Evolutionary conservation across 176 grass and related monocot species (phyloP).

Genomic region (Aegilops tauschii): DNA sequence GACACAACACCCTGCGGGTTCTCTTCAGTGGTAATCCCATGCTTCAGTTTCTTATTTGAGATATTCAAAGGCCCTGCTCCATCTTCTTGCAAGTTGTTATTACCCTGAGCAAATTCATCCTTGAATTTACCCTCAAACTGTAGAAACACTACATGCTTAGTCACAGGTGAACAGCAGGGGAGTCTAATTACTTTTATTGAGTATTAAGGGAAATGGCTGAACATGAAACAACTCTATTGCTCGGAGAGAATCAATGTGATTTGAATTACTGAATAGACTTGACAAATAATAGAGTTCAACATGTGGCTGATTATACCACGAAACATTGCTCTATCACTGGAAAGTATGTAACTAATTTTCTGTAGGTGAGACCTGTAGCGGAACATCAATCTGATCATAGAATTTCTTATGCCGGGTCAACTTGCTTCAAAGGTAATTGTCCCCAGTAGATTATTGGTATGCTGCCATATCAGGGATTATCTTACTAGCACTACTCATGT

Average conservation of each 20-base stretch:
- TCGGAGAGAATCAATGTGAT: not conserved
- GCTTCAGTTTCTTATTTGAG: conserved; percentile 49
- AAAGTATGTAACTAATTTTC: not conserved
- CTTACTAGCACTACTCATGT: conserved; percentile 15
- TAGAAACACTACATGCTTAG: conserved; percentile 23
- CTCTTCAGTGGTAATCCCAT: conserved; percentile 27
- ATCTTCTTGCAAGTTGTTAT: conserved; percentile 30
- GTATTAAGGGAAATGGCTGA: not conserved
- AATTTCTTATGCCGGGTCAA: not conserved
- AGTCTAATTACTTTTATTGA: not conserved
- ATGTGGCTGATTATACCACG: not conserved
- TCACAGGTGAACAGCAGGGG: not conserved
- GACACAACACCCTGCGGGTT: conserved; percentile 21
- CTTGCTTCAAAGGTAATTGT: conserved; percentile 25
- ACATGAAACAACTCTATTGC: conserved; percentile 1
- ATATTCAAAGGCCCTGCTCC: conserved; percentile 13
- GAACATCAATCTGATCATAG: not conserved
- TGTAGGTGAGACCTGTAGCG: not conserved
- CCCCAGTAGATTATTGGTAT: conserved; percentile 1
- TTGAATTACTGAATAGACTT: not conserved
- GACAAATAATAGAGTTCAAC: conserved; percentile 16
- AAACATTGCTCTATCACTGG: not conserved
- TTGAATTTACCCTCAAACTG: conserved; percentile 61
- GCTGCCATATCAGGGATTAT: not conserved
- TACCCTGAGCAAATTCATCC: conserved; percentile 48